Evolutionary conservation across 176 grass and related monocot genomes (phyloP).

Genomic region (Lolium rigidum): DNA sequence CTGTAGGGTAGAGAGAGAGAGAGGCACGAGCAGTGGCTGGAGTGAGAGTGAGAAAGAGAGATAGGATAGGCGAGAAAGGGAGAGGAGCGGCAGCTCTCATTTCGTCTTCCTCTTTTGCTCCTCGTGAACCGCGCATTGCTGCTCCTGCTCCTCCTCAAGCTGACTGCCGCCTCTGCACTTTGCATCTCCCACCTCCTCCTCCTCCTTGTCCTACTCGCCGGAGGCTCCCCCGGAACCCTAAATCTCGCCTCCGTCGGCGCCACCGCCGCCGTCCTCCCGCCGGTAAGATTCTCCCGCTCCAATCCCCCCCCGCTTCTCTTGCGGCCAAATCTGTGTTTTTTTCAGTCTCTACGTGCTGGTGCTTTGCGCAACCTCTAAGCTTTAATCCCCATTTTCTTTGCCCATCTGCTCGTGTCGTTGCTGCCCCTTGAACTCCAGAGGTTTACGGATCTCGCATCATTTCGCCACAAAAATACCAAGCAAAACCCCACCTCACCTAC

Average conservation of each 20-base stretch:
- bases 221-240: no score
- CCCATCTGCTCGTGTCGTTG: neutral
- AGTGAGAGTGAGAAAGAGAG: neutral
- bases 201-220: no score
- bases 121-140: slow-evolving; percentile 51
- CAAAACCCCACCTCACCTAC: slow-evolving; percentile 39
- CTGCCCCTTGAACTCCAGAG: neutral
- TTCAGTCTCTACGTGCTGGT: no score
- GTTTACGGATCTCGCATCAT: slow-evolving; percentile 59
- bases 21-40: neutral
- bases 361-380: neutral
- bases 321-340: neutral
- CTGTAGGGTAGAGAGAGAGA: slow-evolving; percentile 30
- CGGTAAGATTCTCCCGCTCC: slow-evolving; percentile 31
- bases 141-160: slow-evolving; percentile 20
- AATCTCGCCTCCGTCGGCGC: neutral
- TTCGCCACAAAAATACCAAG: neutral
- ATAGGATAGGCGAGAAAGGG: slow-evolving; percentile 13
- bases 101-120: slow-evolving; percentile 38
- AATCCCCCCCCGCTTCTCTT: neutral
- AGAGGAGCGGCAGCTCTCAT: slow-evolving; percentile 44
- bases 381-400: slow-evolving; percentile 20
- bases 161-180: slow-evolving; percentile 24
- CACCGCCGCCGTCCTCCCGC: neutral
- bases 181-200: neutral